Evolutionary conservation across 2,329 filamentous ascomycete species (phyloP).

Genomic region (Magnaporthiopsis rhizophila): DNA sequence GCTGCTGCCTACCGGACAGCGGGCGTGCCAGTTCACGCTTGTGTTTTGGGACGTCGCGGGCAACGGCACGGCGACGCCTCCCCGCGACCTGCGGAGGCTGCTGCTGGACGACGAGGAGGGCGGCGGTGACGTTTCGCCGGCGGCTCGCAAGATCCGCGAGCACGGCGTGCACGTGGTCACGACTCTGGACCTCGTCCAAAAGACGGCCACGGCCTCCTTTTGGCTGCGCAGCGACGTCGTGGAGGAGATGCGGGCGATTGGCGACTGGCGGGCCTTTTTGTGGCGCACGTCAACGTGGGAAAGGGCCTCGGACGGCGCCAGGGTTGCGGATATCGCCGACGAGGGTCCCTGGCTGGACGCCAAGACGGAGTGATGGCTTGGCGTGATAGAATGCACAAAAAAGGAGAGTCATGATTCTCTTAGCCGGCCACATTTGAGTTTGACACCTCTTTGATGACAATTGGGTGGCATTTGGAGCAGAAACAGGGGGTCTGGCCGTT

Average conservation of each 20-base stretch:
- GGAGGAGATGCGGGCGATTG: conserved; percentile 6
- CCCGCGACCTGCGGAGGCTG: neutral
- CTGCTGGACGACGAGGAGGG: neutral
- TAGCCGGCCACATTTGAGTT: too few species aligned
- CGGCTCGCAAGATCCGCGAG: neutral
- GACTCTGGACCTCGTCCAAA: conserved; percentile 10
- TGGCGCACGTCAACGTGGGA: conserved; percentile 9
- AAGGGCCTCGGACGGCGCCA: conserved; percentile 3
- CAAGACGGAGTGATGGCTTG: neutral
- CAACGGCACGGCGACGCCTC: neutral
- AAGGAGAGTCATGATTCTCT: too few species aligned
- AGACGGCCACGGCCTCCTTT: conserved; percentile 10
- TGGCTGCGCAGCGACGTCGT: conserved; percentile 12
- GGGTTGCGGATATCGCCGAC: neutral
- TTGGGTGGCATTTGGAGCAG: too few species aligned
- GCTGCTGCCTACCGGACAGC: neutral
- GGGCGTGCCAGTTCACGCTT: conserved; percentile 5
- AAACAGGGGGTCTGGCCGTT: too few species aligned
- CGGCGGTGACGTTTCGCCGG: neutral
- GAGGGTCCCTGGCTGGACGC: neutral
- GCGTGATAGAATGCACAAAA: too few species aligned
- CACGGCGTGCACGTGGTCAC: conserved; percentile 9
- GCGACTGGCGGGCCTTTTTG: conserved; percentile 9
- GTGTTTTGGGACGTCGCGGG: conserved; percentile 9
- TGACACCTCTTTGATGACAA: too few species aligned